Percentiles rank a stretch among this genome's conserved stretches.
These are phyloP conservation scores for Arabis alpina DNA, from an alignment of 345 rosid species.

Conservation along the genomic window DNA sequence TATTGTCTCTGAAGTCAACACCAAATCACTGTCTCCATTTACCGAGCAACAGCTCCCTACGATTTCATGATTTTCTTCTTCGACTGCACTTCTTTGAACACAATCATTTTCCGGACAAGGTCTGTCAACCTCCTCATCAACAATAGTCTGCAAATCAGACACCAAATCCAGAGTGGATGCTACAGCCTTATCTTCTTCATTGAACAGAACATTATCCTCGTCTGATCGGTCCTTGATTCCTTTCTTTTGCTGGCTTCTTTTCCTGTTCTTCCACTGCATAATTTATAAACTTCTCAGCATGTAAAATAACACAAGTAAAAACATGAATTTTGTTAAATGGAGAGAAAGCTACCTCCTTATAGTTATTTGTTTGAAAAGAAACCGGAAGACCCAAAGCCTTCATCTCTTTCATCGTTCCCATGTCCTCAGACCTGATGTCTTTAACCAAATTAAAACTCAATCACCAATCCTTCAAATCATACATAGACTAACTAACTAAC, in stretches of 20 bases:
- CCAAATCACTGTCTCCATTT: conserved; percentile 29
- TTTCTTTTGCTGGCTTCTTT: conserved; percentile 40
- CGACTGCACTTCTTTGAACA: conserved; percentile 29
- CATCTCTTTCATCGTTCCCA: conserved; percentile 60
- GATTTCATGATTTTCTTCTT: conserved; percentile 30
- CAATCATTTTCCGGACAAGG: conserved; percentile 30
- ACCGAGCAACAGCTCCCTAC: conserved; percentile 28
- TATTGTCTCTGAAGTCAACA: conserved; percentile 32
- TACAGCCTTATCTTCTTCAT: conserved; percentile 34
- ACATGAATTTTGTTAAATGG: neutral
- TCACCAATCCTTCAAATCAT: conserved; percentile 2
- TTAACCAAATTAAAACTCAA: neutral
- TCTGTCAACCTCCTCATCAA: conserved; percentile 39
- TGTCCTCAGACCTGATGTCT: conserved; percentile 53
- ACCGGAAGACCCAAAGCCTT: conserved; percentile 75
- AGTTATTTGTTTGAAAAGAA: conserved; percentile 58
- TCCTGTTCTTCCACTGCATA: conserved; percentile 51
- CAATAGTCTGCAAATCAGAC: conserved; percentile 39
- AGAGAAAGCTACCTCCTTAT: conserved; percentile 55
- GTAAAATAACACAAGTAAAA: neutral
- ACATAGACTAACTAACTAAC: neutral
- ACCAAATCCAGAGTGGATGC: conserved; percentile 30
- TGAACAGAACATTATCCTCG: conserved; percentile 14
- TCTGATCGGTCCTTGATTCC: conserved; percentile 11
- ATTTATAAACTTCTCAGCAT: conserved; percentile 3